Conservation (phyloP, 1,284 basidiomycete genomes). For the Peniophora sp. region DNA sequence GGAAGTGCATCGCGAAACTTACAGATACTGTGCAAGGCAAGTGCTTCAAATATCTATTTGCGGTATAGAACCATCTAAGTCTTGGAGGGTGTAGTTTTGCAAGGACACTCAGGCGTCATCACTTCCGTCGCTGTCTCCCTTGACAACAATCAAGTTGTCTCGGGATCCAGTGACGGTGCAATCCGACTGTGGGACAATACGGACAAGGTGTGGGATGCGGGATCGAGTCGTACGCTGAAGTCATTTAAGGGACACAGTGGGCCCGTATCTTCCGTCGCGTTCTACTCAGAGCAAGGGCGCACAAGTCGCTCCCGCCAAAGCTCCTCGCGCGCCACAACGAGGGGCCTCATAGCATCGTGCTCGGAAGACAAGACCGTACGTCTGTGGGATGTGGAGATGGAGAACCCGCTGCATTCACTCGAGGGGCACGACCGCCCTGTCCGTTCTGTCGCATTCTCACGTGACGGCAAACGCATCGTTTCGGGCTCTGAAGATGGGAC, state of each 20-base stretch:
- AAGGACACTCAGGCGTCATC: no score
- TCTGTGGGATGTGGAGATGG: slow-evolving; percentile 1
- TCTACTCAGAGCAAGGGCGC: no score
- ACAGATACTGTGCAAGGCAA: neutral
- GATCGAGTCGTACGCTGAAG: neutral
- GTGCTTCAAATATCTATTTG: no score
- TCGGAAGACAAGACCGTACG: neutral
- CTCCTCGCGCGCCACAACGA: neutral
- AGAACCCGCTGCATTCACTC: no score
- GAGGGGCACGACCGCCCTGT: neutral
- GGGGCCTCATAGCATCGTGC: neutral
- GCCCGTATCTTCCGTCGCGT: neutral
- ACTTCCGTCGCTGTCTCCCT: neutral
- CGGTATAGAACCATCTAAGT: neutral
- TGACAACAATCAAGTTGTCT: neutral
- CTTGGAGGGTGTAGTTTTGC: no score
- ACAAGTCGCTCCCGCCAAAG: no score
- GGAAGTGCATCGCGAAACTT: neutral
- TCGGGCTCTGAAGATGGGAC: neutral
- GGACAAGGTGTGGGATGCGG: neutral
- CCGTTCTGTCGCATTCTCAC: slow-evolving; percentile 1
- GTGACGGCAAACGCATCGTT: slow-evolving; percentile 1
- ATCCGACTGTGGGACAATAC: no score
- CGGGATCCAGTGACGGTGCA: no score
- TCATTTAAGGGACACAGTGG: neutral